These are phyloP conservation scores for Yarrowia phangngaensis DNA, from an alignment of 805 yeast genomes.

Conservation along the genomic window DNA sequence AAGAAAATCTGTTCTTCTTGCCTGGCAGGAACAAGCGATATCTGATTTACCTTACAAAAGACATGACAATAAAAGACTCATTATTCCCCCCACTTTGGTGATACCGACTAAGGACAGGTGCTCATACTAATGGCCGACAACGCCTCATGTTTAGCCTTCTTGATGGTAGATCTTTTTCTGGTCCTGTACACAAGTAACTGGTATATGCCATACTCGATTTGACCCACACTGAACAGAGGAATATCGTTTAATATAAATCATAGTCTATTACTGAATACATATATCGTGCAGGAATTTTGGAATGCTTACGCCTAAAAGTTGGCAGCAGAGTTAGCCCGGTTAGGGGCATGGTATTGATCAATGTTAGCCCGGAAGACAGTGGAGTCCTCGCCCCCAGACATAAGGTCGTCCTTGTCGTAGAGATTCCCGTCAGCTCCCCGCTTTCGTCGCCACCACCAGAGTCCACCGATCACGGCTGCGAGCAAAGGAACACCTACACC, in stretches of 20 bases:
- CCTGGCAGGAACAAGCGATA: too few species aligned
- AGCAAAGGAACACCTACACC: conserved; percentile 63
- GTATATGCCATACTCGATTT: too few species aligned
- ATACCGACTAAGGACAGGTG: too few species aligned
- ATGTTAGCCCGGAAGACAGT: conserved; percentile 37
- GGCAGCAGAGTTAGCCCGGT: conserved; percentile 33
- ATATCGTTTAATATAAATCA: conserved; percentile 9
- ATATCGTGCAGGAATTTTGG: conserved; percentile 34
- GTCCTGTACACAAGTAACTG: too few species aligned
- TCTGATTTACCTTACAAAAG: too few species aligned
- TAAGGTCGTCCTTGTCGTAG: conserved; percentile 30
- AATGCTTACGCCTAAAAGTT: conserved; percentile 31
- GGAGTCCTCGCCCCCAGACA: conserved; percentile 27
- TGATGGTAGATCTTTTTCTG: too few species aligned
- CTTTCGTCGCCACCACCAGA: conserved; percentile 31
- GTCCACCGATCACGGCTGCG: conserved; percentile 39
- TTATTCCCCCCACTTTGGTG: too few species aligned
- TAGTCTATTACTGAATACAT: conserved; percentile 23
- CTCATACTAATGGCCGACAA: too few species aligned
- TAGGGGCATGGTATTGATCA: conserved; percentile 38
- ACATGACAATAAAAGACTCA: too few species aligned
- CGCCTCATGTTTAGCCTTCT: too few species aligned
- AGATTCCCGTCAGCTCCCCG: conserved; percentile 9
- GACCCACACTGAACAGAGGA: too few species aligned
- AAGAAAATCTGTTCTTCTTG: too few species aligned